A percentile compares a stretch with the other conserved stretches of the same genome.
phyloP scores from a whole-genome alignment of 352 stramenopile genomes.

The Pythium vanterpoolii region DNA sequence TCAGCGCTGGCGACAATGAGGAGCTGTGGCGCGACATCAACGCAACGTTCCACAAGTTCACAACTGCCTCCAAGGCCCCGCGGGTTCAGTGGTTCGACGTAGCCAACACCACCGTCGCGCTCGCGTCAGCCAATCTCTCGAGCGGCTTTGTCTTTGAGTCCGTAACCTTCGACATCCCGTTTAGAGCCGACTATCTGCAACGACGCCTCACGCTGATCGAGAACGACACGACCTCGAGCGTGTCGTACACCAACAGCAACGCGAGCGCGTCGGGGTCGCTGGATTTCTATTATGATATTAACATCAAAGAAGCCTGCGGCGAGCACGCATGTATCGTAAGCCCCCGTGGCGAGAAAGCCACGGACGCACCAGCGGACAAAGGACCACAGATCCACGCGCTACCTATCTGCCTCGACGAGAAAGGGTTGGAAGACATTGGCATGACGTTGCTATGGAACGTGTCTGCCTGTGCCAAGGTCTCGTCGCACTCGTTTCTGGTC shows the following conservation, averaged over 20 bases:
- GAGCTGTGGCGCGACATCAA: slow-evolving; percentile 14
- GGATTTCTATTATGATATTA: slow-evolving; percentile 27
- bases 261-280: not conserved
- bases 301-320: slow-evolving; percentile 27
- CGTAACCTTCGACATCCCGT: slow-evolving; percentile 24
- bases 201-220: slow-evolving; percentile 17
- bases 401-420: slow-evolving; percentile 11
- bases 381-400: slow-evolving; percentile 17
- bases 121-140: slow-evolving; percentile 9
- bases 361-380: slow-evolving; percentile 11
- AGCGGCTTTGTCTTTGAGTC: slow-evolving; percentile 14
- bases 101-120: slow-evolving; percentile 1
- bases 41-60: slow-evolving; percentile 5
- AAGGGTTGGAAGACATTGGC: slow-evolving; percentile 13
- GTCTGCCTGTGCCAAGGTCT: slow-evolving; percentile 7
- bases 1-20: not conserved
- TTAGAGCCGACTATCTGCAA: slow-evolving; percentile 22
- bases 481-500: slow-evolving; percentile 16
- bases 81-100: slow-evolving; percentile 19
- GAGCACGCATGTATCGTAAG: slow-evolving; percentile 22
- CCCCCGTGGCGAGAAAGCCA: slow-evolving; percentile 15
- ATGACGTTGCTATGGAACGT: slow-evolving; percentile 2
- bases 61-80: not conserved
- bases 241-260: slow-evolving; percentile 20
- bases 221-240: slow-evolving; percentile 23